Conservation (phyloP, 768 basidiomycete species). For the Pleurotus giganteus region DNA sequence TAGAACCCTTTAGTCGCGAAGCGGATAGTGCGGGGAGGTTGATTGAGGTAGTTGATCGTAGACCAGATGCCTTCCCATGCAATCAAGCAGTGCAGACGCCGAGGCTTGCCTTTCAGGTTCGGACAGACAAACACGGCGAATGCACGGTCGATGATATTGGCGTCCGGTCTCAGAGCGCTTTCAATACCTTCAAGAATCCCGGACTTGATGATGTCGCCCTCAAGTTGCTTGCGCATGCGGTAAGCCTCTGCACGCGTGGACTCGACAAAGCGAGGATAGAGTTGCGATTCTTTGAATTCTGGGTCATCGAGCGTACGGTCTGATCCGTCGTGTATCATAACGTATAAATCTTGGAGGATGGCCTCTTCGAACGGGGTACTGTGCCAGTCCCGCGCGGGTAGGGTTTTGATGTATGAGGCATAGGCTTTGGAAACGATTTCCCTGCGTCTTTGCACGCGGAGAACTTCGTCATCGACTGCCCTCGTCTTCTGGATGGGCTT, state of each 20-base stretch:
- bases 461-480: neutral
- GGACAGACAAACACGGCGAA: constrained; percentile 6
- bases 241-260: neutral
- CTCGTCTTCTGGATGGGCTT: neutral
- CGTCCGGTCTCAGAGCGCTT: neutral
- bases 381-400: constrained; percentile 4
- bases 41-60: constrained; percentile 5
- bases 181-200: neutral
- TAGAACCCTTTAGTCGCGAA: constrained; percentile 3
- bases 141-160: neutral
- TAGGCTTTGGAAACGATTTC: constrained; percentile 2
- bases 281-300: constrained; percentile 1
- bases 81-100: constrained; percentile 5
- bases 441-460: constrained; percentile 1
- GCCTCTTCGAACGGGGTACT: constrained; percentile 5
- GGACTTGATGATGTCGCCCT: neutral
- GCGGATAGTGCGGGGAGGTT: neutral
- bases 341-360: constrained; percentile 4
- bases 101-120: constrained; percentile 5
- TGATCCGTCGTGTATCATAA: constrained; percentile 1
- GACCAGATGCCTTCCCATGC: constrained; percentile 8
- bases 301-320: constrained; percentile 4
- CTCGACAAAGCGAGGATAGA: constrained; percentile 2
- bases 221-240: constrained; percentile 5
- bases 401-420: constrained; percentile 3